Conservation (phyloP, 164 flowering plant species). For the Vitis riparia region DNA sequence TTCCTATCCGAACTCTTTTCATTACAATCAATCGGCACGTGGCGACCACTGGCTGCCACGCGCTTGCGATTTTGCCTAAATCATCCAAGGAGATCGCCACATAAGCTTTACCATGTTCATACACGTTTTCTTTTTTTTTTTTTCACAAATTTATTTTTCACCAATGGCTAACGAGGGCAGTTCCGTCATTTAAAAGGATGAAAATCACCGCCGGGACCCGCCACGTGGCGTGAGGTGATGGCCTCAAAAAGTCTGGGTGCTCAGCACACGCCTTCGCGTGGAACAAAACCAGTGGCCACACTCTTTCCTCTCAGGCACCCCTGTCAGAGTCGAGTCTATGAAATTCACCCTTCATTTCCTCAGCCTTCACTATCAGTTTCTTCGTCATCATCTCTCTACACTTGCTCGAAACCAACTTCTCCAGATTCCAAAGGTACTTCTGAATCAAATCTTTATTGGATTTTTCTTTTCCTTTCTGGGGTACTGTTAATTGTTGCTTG, state of each 20-base stretch:
- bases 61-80: too few species aligned
- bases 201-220: too few species aligned
- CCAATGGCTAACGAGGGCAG: too few species aligned
- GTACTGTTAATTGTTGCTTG: neutral
- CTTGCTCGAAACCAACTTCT: neutral
- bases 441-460: neutral
- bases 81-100: too few species aligned
- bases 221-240: neutral
- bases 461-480: neutral
- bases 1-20: too few species aligned
- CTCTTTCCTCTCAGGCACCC: neutral
- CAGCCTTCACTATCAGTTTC: neutral
- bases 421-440: neutral
- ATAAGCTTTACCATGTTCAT: too few species aligned
- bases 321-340: neutral
- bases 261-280: conserved; percentile 8
- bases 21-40: too few species aligned
- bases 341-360: neutral
- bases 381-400: neutral
- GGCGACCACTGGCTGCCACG: too few species aligned
- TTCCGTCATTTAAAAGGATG: too few species aligned
- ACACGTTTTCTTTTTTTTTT: too few species aligned
- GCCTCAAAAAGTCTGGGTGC: neutral
- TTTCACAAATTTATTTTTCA: too few species aligned
- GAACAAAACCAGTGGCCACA: neutral